Evolutionary conservation across 2,329 filamentous ascomycete genomes (phyloP).

Genomic region (Aspergillus clavatus): DNA sequence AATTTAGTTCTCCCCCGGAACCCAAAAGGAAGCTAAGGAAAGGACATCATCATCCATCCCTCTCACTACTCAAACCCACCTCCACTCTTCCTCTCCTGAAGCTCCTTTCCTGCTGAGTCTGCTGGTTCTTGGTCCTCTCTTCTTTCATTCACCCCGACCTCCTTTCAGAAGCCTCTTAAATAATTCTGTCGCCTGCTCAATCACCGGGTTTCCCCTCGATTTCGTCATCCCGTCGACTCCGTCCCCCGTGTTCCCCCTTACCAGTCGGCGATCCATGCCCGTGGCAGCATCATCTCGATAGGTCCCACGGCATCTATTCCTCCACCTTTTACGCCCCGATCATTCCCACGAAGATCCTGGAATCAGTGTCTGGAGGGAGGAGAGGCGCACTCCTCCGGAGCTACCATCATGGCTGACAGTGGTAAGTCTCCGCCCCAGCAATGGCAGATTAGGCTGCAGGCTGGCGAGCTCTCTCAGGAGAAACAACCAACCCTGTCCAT

Average conservation of each 20-base stretch:
- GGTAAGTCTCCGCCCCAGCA: slow-evolving; percentile 19
- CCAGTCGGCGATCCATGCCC: slow-evolving; percentile 26
- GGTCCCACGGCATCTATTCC: slow-evolving; percentile 19
- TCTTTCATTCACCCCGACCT: not conserved
- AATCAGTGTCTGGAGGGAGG: slow-evolving; percentile 17
- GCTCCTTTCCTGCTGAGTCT: not conserved
- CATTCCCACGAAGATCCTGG: slow-evolving; percentile 10
- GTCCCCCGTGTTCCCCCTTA: slow-evolving; percentile 6
- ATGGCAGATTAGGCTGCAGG: slow-evolving; percentile 2
- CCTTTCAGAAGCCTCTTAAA: not conserved
- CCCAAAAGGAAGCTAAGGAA: not conserved
- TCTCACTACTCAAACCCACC: not conserved
- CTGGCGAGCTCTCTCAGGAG: slow-evolving; percentile 22
- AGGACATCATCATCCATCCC: not conserved
- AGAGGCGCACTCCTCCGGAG: slow-evolving; percentile 27
- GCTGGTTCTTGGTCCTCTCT: not conserved
- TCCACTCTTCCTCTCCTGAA: not conserved
- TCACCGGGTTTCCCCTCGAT: slow-evolving; percentile 1
- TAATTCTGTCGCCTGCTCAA: not conserved
- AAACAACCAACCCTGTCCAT: slow-evolving; percentile 16
- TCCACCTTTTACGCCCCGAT: slow-evolving; percentile 14
- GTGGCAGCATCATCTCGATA: slow-evolving; percentile 21
- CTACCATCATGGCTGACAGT: slow-evolving; percentile 31
- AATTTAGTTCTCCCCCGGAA: not conserved
- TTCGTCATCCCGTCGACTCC: slow-evolving; percentile 1